A percentile compares a stretch with the other conserved stretches of the same genome.
These are phyloP conservation scores for Austropuccinia psidii DNA, from an alignment of 1,284 basidiomycete genomes.

Conservation along the genomic window DNA sequence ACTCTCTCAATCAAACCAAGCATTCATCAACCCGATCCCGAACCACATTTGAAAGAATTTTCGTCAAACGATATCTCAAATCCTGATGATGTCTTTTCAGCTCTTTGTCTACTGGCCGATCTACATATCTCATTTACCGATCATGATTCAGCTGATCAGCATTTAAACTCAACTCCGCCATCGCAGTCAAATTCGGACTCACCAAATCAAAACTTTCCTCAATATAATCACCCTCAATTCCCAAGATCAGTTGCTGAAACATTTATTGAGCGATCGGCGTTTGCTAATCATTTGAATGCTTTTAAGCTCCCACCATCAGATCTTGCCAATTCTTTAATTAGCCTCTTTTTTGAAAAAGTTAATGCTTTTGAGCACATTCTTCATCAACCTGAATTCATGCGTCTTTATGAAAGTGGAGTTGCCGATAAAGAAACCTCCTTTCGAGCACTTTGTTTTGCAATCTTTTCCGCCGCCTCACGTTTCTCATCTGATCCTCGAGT, in stretches of 20 bases:
- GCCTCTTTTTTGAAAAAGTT: conserved; percentile 17
- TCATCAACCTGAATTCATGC: conserved; percentile 15
- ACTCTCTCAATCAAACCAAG: background rate
- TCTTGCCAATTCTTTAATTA: conserved; percentile 1
- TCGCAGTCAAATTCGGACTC: too few species aligned
- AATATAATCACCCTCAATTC: background rate
- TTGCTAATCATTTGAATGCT: too few species aligned
- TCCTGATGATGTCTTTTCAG: background rate
- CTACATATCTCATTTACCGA: background rate
- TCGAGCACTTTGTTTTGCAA: conserved; percentile 33
- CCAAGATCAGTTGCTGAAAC: background rate
- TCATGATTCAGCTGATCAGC: background rate
- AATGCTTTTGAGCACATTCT: background rate
- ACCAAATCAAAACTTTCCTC: background rate
- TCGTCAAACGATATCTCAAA: background rate
- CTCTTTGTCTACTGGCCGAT: background rate
- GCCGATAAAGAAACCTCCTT: background rate
- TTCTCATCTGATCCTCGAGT: conserved; percentile 23
- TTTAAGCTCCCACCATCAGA: background rate
- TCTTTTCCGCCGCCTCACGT: conserved; percentile 11
- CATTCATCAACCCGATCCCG: background rate
- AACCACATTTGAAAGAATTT: background rate
- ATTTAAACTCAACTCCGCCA: too few species aligned
- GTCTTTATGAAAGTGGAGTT: background rate
- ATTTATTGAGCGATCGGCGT: background rate